phyloP scores from a whole-genome alignment of 2,329 filamentous ascomycete genomes.

The Colletotrichum agaves region DNA sequence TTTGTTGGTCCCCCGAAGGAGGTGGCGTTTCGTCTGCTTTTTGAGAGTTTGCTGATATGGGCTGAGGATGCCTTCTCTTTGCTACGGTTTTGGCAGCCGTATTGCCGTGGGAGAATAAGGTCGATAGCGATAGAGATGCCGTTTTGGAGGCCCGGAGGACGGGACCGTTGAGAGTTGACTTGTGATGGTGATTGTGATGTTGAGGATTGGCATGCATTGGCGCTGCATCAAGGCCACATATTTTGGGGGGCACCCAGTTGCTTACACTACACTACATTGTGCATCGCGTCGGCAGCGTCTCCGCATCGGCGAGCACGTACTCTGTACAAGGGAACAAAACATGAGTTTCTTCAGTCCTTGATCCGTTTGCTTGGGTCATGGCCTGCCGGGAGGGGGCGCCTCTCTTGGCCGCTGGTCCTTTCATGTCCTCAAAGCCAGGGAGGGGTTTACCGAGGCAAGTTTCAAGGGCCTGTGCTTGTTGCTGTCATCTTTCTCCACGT shows the following conservation, averaged over 20 bases:
- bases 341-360: slow-evolving; percentile 4
- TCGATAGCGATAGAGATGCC: background rate
- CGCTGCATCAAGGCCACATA: slow-evolving; percentile 3
- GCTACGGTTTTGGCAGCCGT: too few relatives aligned
- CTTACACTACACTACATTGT: background rate
- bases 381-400: background rate
- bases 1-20: background rate
- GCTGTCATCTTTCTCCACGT: background rate
- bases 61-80: background rate
- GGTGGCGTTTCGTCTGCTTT: background rate
- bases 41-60: slow-evolving; percentile 6
- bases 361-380: background rate
- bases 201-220: slow-evolving; percentile 25
- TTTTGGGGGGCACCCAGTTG: background rate
- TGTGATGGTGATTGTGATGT: slow-evolving; percentile 16
- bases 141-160: background rate
- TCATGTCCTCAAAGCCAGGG: too few relatives aligned
- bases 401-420: too few relatives aligned
- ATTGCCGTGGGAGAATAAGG: background rate
- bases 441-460: too few relatives aligned
- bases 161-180: background rate
- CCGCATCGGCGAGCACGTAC: background rate
- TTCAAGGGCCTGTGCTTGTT: too few relatives aligned
- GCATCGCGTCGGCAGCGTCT: background rate
- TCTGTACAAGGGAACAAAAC: background rate